Conservation (phyloP, 768 basidiomycete genomes). For the Rhizopogon vesiculosus region DNA sequence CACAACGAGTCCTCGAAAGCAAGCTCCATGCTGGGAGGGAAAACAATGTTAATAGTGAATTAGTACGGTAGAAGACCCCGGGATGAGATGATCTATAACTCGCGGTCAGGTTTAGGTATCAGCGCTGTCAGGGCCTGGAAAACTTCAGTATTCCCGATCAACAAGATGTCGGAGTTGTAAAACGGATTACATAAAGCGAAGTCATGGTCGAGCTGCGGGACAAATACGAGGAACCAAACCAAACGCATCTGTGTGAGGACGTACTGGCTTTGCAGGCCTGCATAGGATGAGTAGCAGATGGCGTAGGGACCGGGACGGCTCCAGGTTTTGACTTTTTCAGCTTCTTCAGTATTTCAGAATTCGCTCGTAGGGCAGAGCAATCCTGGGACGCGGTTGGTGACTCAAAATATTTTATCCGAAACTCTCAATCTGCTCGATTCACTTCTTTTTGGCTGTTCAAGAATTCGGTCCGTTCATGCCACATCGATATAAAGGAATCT, state of each 20-base stretch:
- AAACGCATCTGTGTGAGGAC: slow-evolving; percentile 44
- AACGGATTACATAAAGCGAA: slow-evolving; percentile 76
- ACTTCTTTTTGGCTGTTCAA: no score
- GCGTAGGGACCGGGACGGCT: slow-evolving; percentile 33
- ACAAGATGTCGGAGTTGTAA: slow-evolving; percentile 80
- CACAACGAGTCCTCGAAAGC: no score
- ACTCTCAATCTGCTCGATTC: background rate
- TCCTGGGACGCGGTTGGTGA: slow-evolving; percentile 45
- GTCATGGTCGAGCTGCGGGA: slow-evolving; percentile 60
- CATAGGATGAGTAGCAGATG: slow-evolving; percentile 32
- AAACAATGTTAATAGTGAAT: no score
- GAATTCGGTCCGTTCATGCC: no score
- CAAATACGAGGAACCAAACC: slow-evolving; percentile 76
- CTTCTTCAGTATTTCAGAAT: slow-evolving; percentile 75
- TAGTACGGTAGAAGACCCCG: no score
- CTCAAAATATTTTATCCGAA: background rate
- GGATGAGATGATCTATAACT: no score
- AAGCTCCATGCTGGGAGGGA: no score
- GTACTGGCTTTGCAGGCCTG: slow-evolving; percentile 67
- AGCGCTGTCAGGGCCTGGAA: no score
- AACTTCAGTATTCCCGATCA: slow-evolving; percentile 45
- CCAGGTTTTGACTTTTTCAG: slow-evolving; percentile 57
- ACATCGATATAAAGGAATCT: no score
- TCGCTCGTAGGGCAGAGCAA: slow-evolving; percentile 63
- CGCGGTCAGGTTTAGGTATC: no score